These are phyloP conservation scores for Apiospora arundinis DNA, from an alignment of 2,329 filamentous ascomycete genomes.

Conservation along the genomic window DNA sequence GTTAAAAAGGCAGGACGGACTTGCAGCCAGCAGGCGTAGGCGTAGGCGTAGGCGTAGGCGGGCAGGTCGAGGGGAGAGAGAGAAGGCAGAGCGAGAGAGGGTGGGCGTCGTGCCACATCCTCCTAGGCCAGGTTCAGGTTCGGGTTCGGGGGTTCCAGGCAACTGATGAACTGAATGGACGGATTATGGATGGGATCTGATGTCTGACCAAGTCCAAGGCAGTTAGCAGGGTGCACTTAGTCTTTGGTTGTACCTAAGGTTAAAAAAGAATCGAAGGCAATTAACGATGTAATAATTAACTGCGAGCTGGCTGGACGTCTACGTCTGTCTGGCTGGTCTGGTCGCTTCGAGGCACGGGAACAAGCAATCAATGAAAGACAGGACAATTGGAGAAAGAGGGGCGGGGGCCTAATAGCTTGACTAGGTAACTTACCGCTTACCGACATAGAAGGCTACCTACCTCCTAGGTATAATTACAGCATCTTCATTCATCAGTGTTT, in stretches of 20 bases:
- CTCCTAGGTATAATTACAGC: no score
- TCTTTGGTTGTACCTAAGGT: conserved; percentile 15
- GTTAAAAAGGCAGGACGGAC: background rate
- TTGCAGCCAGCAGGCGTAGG: background rate
- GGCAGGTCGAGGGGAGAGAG: background rate
- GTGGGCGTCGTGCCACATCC: conserved; percentile 6
- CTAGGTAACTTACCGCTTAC: conserved; percentile 3
- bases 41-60: no score
- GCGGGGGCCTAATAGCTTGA: conserved; percentile 13
- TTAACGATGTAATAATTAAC: background rate
- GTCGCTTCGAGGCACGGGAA: conserved; percentile 6
- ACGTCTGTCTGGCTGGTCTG: background rate
- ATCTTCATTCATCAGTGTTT: background rate
- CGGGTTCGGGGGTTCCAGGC: no score
- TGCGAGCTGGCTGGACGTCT: background rate
- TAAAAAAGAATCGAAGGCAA: conserved; percentile 2
- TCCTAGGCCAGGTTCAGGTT: background rate
- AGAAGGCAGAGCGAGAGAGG: background rate
- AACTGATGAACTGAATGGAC: background rate
- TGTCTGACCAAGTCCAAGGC: conserved; percentile 16
- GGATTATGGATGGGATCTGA: background rate
- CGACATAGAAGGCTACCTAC: background rate
- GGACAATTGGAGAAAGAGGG: conserved; percentile 19
- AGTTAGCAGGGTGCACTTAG: background rate
- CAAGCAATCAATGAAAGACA: conserved; percentile 19